Conservation (phyloP, 2,329 filamentous ascomycete species). For the Phyllosticta paracitricarpa region DNA sequence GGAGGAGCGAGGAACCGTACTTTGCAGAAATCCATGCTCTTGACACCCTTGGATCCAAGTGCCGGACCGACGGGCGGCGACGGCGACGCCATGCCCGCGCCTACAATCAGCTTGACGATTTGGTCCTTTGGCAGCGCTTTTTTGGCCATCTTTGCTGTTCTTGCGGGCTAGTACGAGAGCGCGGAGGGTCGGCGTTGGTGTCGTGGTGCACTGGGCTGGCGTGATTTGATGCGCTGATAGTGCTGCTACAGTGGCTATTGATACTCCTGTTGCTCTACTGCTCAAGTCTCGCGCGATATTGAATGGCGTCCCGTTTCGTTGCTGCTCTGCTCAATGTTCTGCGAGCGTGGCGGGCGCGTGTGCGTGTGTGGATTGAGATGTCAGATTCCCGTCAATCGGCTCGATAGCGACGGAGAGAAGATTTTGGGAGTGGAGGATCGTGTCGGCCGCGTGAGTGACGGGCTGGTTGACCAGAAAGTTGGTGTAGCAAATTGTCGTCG, state of each 20-base stretch:
- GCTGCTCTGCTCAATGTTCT: no score
- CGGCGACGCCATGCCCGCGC: slow-evolving; percentile 86
- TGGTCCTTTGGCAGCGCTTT: slow-evolving; percentile 27
- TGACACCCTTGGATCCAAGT: slow-evolving; percentile 92
- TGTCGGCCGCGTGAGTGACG: neutral
- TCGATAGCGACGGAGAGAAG: no score
- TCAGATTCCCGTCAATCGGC: no score
- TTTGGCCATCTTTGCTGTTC: slow-evolving; percentile 22
- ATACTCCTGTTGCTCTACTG: no score
- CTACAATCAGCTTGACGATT: slow-evolving; percentile 94
- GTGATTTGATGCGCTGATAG: no score
- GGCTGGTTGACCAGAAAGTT: neutral
- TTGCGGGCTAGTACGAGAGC: no score
- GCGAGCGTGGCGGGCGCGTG: no score
- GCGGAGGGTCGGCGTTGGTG: neutral
- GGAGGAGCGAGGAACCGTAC: slow-evolving; percentile 36
- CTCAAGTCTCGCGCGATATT: no score
- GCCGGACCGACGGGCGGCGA: slow-evolving; percentile 95
- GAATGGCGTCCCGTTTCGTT: no score
- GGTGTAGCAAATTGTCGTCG: neutral
- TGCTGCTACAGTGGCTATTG: no score
- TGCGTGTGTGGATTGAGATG: no score
- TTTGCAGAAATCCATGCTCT: slow-evolving; percentile 99
- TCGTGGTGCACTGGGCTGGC: neutral
- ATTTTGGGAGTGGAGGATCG: no score